These are phyloP conservation scores for Cucurbita ficifolia DNA, from an alignment of 306 rosid species.

Conservation along the genomic window DNA sequence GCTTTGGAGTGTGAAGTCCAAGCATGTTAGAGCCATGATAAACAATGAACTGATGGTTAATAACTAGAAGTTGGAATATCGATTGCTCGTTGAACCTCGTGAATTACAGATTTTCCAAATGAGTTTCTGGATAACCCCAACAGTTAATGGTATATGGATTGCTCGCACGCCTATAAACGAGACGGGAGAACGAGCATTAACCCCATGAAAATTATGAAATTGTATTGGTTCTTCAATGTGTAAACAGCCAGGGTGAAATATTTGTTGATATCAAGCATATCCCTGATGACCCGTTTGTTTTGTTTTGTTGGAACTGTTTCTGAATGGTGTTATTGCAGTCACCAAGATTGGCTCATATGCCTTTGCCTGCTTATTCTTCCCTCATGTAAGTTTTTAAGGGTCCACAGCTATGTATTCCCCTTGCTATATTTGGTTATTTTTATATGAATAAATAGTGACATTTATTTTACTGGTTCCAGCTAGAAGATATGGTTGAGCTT, in stretches of 20 bases:
- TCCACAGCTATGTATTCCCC: slow-evolving; percentile 20
- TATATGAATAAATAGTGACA: slow-evolving; percentile 14
- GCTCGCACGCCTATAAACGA: not conserved
- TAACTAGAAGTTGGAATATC: not conserved
- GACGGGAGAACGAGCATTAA: not conserved
- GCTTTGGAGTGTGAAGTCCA: not conserved
- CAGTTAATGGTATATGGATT: not conserved
- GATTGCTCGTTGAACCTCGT: not conserved
- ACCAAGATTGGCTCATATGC: not conserved
- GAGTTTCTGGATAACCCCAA: not conserved
- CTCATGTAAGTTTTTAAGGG: slow-evolving; percentile 14
- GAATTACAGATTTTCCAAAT: not conserved
- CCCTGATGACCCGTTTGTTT: slow-evolving; percentile 19
- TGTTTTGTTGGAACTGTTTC: slow-evolving; percentile 25
- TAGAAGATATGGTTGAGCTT: slow-evolving; percentile 3
- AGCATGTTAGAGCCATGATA: not conserved
- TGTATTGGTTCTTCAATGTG: not conserved
- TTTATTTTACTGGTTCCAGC: slow-evolving; percentile 19
- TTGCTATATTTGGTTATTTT: slow-evolving; percentile 11
- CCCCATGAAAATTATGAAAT: not conserved
- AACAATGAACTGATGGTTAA: not conserved
- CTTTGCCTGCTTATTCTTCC: slow-evolving; percentile 10
- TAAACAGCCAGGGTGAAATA: not conserved
- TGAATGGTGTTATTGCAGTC: slow-evolving; percentile 8
- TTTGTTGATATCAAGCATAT: slow-evolving; percentile 7